A percentile compares a stretch with the other conserved stretches of the same genome.
Conservation (phyloP, 352 stramenopile species). For the Globisporangium cylindrosporum region DNA sequence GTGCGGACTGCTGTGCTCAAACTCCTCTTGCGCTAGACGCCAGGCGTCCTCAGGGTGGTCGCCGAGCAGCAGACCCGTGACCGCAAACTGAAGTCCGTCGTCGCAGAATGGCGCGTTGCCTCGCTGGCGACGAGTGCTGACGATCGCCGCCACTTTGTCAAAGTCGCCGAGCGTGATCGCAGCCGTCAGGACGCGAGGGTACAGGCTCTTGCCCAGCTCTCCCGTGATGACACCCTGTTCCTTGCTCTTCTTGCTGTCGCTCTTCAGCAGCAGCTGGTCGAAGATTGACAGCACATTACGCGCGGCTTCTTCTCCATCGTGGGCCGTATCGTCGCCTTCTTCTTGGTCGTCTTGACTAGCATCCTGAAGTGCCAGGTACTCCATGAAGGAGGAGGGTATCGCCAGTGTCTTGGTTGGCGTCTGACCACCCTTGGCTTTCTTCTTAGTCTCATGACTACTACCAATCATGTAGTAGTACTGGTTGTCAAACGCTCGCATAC, state of each 20-base stretch:
- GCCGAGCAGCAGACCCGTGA: conserved; percentile 8
- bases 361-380: not conserved
- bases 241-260: not conserved
- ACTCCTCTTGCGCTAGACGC: conserved; percentile 11
- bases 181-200: conserved; percentile 8
- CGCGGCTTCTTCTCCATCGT: not conserved
- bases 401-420: not conserved
- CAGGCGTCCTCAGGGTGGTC: conserved; percentile 2
- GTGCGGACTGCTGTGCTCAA: conserved; percentile 6
- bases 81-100: conserved; percentile 8
- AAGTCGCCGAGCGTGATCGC: conserved; percentile 7
- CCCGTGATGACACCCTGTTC: not conserved
- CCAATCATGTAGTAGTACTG: not conserved
- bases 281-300: conserved; percentile 7
- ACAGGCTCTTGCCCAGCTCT: conserved; percentile 5
- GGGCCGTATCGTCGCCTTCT: not conserved
- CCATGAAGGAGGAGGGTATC: not conserved
- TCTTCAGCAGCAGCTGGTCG: conserved; percentile 3
- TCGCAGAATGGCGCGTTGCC: conserved; percentile 10
- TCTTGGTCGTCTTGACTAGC: not conserved
- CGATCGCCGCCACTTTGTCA: not conserved
- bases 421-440: not conserved
- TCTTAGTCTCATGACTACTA: not conserved
- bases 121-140: not conserved
- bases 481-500: conserved; percentile 14